Evolutionary conservation across 2,329 filamentous ascomycete species (phyloP).

Genomic region (Apiospora rasikravindrae): DNA sequence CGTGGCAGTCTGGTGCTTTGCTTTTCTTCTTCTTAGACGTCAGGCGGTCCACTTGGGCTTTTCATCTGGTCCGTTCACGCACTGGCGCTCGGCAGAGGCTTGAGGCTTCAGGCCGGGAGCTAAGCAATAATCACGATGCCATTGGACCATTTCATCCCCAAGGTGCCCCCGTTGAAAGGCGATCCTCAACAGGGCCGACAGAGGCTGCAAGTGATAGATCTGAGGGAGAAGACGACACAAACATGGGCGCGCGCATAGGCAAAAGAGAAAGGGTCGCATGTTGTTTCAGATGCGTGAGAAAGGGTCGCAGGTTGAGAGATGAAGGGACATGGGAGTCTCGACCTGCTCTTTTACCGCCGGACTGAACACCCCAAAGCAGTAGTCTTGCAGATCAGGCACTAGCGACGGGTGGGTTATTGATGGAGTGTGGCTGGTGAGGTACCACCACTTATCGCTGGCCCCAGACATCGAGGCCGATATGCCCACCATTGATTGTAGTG

Average conservation of each 20-base stretch:
- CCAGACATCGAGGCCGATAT: slow-evolving; percentile 3
- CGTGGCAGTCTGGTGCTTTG: neutral
- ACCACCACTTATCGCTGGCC: neutral
- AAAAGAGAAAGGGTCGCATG: neutral
- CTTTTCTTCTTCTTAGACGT: neutral
- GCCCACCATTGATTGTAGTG: neutral
- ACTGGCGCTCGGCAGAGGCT: slow-evolving; percentile 9
- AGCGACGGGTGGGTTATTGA: neutral
- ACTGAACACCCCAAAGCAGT: slow-evolving; percentile 15
- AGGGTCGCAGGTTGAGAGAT: slow-evolving; percentile 18
- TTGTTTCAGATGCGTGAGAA: slow-evolving; percentile 20
- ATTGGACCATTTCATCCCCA: neutral
- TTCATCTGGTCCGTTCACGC: slow-evolving; percentile 6
- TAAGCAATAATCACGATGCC: neutral
- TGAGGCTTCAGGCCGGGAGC: neutral
- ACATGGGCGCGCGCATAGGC: slow-evolving; percentile 1
- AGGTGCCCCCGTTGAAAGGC: neutral
- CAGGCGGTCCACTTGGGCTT: neutral
- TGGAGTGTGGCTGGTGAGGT: slow-evolving; percentile 12
- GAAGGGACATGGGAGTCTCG: neutral
- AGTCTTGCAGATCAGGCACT: slow-evolving; percentile 13
- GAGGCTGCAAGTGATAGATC: neutral
- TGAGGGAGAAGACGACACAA: neutral
- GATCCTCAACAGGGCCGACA: slow-evolving; percentile 13
- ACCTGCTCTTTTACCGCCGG: slow-evolving; percentile 2